Evolutionary conservation across 805 yeast genomes (phyloP).

Genomic region (Candida awuae): DNA sequence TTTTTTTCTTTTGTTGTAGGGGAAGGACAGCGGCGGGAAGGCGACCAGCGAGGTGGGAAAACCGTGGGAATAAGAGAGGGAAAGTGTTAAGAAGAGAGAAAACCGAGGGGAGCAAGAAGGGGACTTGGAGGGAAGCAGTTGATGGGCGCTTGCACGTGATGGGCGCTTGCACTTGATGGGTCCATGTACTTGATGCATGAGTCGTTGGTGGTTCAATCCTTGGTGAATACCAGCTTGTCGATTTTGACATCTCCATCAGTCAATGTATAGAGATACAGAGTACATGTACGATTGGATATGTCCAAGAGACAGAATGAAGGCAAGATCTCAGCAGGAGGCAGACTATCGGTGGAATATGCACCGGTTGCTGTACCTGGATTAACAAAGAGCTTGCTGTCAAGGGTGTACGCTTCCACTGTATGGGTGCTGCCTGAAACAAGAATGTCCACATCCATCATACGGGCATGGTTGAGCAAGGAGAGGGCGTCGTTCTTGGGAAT

Average conservation of each 20-base stretch:
- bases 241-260: conserved; percentile 81
- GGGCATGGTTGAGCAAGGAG: conserved; percentile 69
- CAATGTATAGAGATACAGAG: conserved; percentile 77
- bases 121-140: too few relatives aligned
- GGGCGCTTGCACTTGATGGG: too few relatives aligned
- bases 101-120: too few relatives aligned
- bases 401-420: conserved; percentile 83
- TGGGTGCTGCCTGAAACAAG: conserved; percentile 92
- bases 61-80: too few relatives aligned
- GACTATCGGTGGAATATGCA: conserved; percentile 42
- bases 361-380: conserved; percentile 98
- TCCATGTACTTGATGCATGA: too few relatives aligned
- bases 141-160: too few relatives aligned
- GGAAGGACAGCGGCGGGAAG: too few relatives aligned
- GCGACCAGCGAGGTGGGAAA: too few relatives aligned
- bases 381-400: conserved; percentile 89
- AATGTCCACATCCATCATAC: conserved; percentile 88
- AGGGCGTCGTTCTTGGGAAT: conserved; percentile 86
- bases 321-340: conserved; percentile 23
- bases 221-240: conserved; percentile 32
- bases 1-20: too few relatives aligned
- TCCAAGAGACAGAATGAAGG: conserved; percentile 90
- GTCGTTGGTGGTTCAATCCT: too few relatives aligned
- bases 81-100: too few relatives aligned
- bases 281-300: conserved; percentile 69